Evolutionary conservation across 345 rosid genomes (phyloP), one percentile per base, ranked within the genome.

Genomic region (Trapa bicornis): DNA sequence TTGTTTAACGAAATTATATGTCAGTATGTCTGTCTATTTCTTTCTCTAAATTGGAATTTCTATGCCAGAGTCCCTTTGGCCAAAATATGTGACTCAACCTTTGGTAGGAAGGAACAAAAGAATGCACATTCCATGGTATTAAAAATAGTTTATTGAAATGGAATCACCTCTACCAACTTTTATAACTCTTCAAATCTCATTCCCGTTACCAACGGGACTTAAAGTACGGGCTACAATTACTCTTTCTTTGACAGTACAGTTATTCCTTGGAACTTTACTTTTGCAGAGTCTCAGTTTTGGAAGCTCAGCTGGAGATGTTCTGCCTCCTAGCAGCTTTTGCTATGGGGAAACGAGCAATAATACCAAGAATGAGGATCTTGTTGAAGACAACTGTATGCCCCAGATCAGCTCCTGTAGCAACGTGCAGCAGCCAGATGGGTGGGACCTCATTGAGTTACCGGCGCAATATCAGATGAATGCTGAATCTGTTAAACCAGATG

Each of bases 261-360:
- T 37, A 17, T 38, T 41, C 5, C 64, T 57, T 38, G 47, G 9
- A 67, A 43, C 32, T 10, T 39, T 22, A 17, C 38, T 57, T 68
- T 53, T 53, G 62, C 82, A 85, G 92, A 82, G 73, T 69, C 67
- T 67, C 67, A 77, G 74, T 12, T 67, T 63, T 43, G 53, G 69
- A 42, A 79, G 11, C 37, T 63, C 70, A 74, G 71, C 75, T 68
- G 91, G 66, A 73, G 79, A 84, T 71, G 65, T 68, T 68, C 50
- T 68, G 9, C 38, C 61, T 47, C 78, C 83, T n/a, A 65, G 72
- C 62, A 80, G 79, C 72, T 80, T 81, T 75, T 71, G 73, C 69
- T 67, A 76, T 65, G 93, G 83, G 29, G 97, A 84, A 33, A 67
- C 82, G 32, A 81, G 85, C 77, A 83, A 81, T 65, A 64, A 72